Conservation (phyloP, 2,329 filamentous ascomycete genomes). For the Aspergillus jensenii region DNA sequence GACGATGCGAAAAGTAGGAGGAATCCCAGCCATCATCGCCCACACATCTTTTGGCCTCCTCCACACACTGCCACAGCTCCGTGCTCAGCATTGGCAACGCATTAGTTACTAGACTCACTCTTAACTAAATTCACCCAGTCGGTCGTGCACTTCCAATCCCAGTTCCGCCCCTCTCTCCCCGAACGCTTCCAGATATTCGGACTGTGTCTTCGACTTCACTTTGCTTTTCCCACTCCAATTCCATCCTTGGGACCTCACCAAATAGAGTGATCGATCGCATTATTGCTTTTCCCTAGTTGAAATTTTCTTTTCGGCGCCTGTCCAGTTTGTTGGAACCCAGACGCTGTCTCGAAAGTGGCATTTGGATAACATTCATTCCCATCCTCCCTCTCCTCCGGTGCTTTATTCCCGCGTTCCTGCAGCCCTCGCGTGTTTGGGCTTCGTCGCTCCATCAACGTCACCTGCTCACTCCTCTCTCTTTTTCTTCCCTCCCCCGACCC, state of each 20-base stretch:
- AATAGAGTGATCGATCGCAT: background rate
- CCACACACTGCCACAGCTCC: slow-evolving; percentile 22
- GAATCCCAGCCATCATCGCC: slow-evolving; percentile 17
- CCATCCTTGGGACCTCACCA: background rate
- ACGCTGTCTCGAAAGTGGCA: slow-evolving; percentile 13
- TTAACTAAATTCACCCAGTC: background rate
- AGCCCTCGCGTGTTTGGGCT: slow-evolving; percentile 31
- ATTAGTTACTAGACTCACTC: slow-evolving; percentile 6
- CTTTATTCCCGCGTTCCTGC: slow-evolving; percentile 31
- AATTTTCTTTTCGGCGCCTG: slow-evolving; percentile 10
- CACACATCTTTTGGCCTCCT: slow-evolving; percentile 19
- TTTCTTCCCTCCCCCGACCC: slow-evolving; percentile 17
- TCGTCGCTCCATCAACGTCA: slow-evolving; percentile 36
- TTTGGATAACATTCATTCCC: slow-evolving; percentile 16
- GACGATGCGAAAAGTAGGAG: slow-evolving; percentile 12
- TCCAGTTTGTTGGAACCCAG: slow-evolving; percentile 1
- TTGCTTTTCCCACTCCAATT: slow-evolving; percentile 10
- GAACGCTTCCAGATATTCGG: slow-evolving; percentile 11
- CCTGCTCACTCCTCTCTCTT: slow-evolving; percentile 25
- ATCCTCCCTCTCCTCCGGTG: slow-evolving; percentile 19
- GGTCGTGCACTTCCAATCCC: slow-evolving; percentile 11
- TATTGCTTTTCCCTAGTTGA: background rate
- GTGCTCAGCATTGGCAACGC: slow-evolving; percentile 4
- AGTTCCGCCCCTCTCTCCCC: slow-evolving; percentile 13
- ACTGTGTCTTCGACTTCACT: slow-evolving; percentile 9